Conservation (phyloP, 2,329 filamentous ascomycete genomes). For the Clarireedia hainanense region DNA sequence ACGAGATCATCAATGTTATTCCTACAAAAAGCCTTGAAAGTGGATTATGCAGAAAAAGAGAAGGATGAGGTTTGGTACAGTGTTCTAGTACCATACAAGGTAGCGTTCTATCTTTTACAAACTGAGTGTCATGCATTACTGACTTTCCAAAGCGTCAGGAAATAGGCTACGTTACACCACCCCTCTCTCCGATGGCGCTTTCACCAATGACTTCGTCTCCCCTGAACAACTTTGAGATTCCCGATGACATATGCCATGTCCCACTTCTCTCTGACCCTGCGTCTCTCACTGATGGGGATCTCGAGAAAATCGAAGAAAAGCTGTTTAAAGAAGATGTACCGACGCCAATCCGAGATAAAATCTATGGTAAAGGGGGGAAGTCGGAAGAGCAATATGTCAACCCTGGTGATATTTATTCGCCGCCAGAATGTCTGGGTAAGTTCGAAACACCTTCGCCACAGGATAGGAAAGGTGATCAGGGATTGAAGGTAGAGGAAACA, state of each 20-base stretch:
- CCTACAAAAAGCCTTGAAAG: constrained; percentile 15
- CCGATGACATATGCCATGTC: constrained; percentile 13
- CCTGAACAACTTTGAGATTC: constrained; percentile 19
- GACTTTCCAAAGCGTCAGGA: constrained; percentile 11
- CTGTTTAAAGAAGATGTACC: constrained; percentile 26
- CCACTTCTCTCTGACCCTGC: constrained; percentile 20
- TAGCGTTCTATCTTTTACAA: constrained; percentile 15
- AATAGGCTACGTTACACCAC: constrained; percentile 22
- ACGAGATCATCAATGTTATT: constrained; percentile 21
- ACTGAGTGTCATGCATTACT: no score
- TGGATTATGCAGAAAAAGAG: constrained; percentile 19
- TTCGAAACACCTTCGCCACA: constrained; percentile 1
- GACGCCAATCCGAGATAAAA: constrained; percentile 13
- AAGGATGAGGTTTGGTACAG: constrained; percentile 17
- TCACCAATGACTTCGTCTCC: constrained; percentile 10
- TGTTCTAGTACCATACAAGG: constrained; percentile 19
- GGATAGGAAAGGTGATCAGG: constrained; percentile 10
- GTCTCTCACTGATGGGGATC: constrained; percentile 20
- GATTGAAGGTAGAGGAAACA: constrained; percentile 25
- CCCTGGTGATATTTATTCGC: constrained; percentile 53
- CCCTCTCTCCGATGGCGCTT: constrained; percentile 20
- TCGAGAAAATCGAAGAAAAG: constrained; percentile 20
- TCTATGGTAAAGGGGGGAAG: background rate
- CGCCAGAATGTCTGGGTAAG: constrained; percentile 13
- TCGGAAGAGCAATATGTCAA: constrained; percentile 45